Percentiles rank a stretch among this genome's conserved stretches.
These are phyloP conservation scores for Penicillium sp. DNA, from an alignment of 2,329 filamentous ascomycete genomes.

Conservation along the genomic window DNA sequence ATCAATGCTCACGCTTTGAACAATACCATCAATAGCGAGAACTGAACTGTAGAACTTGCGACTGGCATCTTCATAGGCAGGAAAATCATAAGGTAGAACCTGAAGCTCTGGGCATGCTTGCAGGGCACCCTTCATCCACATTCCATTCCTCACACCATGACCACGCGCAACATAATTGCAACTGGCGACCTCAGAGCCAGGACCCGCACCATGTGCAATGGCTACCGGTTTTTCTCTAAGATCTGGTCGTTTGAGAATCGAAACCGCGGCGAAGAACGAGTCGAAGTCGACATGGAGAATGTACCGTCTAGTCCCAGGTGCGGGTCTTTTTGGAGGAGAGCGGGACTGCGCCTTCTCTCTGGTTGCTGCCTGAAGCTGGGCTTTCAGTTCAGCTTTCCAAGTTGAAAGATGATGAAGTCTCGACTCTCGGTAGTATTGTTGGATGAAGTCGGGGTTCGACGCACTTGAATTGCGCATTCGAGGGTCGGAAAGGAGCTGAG, in stretches of 20 bases:
- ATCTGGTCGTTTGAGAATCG: slow-evolving; percentile 76
- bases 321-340: slow-evolving; percentile 57
- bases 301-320: slow-evolving; percentile 72
- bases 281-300: slow-evolving; percentile 97
- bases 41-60: slow-evolving; percentile 85
- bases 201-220: slow-evolving; percentile 83
- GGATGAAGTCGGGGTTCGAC: slow-evolving; percentile 88
- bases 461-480: slow-evolving; percentile 86
- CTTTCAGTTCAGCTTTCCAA: slow-evolving; percentile 95
- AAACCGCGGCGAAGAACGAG: slow-evolving; percentile 96
- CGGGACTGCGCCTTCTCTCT: slow-evolving; percentile 63
- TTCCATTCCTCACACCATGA: slow-evolving; percentile 92
- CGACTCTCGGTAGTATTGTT: slow-evolving; percentile 94
- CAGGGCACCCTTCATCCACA: slow-evolving; percentile 96
- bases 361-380: slow-evolving; percentile 79
- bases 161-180: slow-evolving; percentile 92
- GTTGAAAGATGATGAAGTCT: slow-evolving; percentile 92
- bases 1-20: slow-evolving; percentile 96
- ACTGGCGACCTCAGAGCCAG: slow-evolving; percentile 91
- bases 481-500: slow-evolving; percentile 79
- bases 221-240: slow-evolving; percentile 78
- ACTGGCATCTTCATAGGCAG: slow-evolving; percentile 91
- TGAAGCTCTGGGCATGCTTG: slow-evolving; percentile 84
- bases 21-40: slow-evolving; percentile 74
- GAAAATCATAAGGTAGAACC: slow-evolving; percentile 93